Percentiles rank a stretch among this genome's conserved stretches.
Evolutionary conservation across 2,329 filamentous ascomycete species (phyloP).

Genomic region (Akanthomyces uredinophilus): DNA sequence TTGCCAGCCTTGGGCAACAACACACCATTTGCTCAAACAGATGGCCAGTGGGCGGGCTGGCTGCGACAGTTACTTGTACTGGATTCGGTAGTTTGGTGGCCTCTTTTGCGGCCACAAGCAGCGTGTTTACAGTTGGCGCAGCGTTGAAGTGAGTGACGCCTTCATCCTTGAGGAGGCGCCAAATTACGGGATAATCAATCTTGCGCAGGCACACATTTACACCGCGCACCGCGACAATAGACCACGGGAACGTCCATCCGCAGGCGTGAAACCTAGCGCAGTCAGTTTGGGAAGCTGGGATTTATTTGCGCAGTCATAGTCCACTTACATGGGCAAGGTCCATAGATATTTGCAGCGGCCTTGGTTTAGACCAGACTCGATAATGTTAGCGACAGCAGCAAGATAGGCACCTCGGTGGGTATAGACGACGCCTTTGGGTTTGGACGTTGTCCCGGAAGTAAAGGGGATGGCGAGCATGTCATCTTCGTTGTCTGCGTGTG

Average conservation of each 20-base stretch:
- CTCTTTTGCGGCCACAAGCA: constrained; percentile 75
- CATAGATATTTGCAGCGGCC: constrained; percentile 79
- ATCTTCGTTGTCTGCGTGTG: constrained; percentile 69
- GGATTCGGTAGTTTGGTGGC: constrained; percentile 63
- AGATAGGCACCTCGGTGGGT: constrained; percentile 86
- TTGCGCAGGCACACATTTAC: constrained; percentile 93
- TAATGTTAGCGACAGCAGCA: constrained; percentile 75
- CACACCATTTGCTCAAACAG: constrained; percentile 88
- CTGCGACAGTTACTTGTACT: constrained; percentile 87
- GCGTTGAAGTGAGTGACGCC: constrained; percentile 92
- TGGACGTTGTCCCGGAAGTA: constrained; percentile 87
- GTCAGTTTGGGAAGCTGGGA: not conserved
- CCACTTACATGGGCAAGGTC: constrained; percentile 85
- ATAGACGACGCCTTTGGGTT: constrained; percentile 88
- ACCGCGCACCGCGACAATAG: constrained; percentile 87
- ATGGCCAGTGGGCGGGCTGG: constrained; percentile 81
- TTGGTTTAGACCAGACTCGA: constrained; percentile 79
- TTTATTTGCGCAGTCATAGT: not conserved
- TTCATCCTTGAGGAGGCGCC: constrained; percentile 81
- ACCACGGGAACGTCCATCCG: constrained; percentile 89
- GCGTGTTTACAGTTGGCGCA: constrained; percentile 91
- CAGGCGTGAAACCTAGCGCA: constrained; percentile 56
- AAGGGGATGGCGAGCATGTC: constrained; percentile 83
- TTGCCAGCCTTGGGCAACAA: not conserved
- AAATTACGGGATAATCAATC: constrained; percentile 91